Evolutionary conservation across 345 rosid species (phyloP).

Genomic region (Eucalyptus guilfoylei): DNA sequence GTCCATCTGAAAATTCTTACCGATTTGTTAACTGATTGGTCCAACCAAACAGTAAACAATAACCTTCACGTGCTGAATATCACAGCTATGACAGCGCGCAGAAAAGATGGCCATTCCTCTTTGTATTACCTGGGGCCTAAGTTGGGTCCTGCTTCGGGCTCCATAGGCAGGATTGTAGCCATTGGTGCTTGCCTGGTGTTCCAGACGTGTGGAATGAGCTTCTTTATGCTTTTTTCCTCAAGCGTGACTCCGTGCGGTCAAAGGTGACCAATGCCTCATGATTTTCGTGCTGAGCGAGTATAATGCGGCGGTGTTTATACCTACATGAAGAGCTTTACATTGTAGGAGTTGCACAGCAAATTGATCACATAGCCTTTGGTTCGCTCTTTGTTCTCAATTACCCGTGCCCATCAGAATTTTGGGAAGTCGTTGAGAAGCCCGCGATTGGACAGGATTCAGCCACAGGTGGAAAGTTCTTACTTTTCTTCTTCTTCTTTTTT

Average conservation of each 20-base stretch:
- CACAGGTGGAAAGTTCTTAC: not conserved
- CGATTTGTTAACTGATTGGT: slow-evolving; percentile 16
- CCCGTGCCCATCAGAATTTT: not conserved
- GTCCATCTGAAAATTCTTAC: slow-evolving; percentile 13
- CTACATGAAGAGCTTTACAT: not conserved
- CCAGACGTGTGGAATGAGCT: slow-evolving; percentile 77
- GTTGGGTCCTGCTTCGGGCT: slow-evolving; percentile 31
- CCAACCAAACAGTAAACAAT: slow-evolving; percentile 8
- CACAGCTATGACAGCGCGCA: slow-evolving; percentile 42
- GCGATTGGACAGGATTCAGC: not conserved
- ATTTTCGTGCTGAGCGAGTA: not conserved
- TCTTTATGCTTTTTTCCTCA: slow-evolving; percentile 36
- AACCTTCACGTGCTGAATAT: slow-evolving; percentile 42
- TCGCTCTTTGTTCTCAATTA: not conserved
- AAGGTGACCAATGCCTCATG: not conserved
- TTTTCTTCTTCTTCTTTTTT: not conserved
- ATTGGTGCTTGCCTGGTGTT: slow-evolving; percentile 87
- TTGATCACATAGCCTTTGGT: not conserved
- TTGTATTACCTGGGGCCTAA: slow-evolving; percentile 38
- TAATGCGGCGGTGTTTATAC: not conserved
- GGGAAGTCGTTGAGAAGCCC: not conserved
- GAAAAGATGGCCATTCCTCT: slow-evolving; percentile 77
- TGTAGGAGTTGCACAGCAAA: not conserved
- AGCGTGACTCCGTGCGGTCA: not conserved
- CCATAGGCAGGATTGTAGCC: slow-evolving; percentile 79